phyloP scores from a whole-genome alignment of 2,329 filamentous ascomycete genomes.

The Chalaropsis ovoidea region DNA sequence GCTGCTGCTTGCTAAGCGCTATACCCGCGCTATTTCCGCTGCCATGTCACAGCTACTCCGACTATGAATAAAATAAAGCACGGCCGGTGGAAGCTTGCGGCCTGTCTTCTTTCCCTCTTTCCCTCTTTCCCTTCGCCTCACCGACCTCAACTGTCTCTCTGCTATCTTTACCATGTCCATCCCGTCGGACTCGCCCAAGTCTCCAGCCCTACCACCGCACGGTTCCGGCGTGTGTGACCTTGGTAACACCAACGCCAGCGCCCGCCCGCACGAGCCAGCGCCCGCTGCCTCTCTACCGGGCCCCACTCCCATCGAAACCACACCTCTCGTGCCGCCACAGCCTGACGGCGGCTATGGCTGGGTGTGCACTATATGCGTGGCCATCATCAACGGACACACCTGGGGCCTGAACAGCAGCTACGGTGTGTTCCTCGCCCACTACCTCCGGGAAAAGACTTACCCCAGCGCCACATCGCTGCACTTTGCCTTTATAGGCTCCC shows the following conservation, averaged over 20 bases:
- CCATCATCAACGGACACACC: constrained; percentile 56
- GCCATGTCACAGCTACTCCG: not conserved
- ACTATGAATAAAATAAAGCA: not conserved
- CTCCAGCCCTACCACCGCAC: not conserved
- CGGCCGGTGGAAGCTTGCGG: not conserved
- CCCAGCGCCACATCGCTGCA: constrained; percentile 53
- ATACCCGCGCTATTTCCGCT: constrained; percentile 2
- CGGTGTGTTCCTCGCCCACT: constrained; percentile 47
- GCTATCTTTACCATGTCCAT: not conserved
- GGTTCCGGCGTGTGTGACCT: not conserved
- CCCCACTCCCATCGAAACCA: not conserved
- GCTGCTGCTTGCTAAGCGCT: not conserved
- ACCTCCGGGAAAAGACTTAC: constrained; percentile 49
- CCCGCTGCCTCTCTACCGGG: constrained; percentile 2
- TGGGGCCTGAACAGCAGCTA: constrained; percentile 57
- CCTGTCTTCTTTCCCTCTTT: not conserved
- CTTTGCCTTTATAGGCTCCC: constrained; percentile 63
- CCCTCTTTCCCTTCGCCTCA: not conserved
- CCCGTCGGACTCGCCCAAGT: not conserved
- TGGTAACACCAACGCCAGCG: not conserved
- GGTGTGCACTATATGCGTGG: constrained; percentile 35
- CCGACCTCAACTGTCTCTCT: not conserved
- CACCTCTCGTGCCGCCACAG: constrained; percentile 29
- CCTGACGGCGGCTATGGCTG: constrained; percentile 52
- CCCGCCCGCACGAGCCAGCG: not conserved